These are phyloP conservation scores for Solanum dulcamara DNA, from an alignment of 257 asterid genomes.

Conservation along the genomic window DNA sequence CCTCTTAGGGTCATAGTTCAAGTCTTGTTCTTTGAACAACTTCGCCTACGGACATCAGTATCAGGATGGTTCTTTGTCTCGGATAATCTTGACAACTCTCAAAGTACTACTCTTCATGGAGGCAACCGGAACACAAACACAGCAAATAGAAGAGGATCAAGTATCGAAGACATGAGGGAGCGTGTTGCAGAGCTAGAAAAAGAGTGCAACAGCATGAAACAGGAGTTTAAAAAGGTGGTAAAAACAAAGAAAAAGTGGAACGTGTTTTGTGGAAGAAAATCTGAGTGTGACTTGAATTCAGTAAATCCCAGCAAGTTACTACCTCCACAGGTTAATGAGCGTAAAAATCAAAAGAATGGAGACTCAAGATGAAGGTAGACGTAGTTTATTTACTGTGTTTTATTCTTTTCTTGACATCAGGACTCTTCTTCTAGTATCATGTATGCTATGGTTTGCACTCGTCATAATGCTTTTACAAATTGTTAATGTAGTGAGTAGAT, in stretches of 20 bases:
- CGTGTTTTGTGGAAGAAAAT: constrained; percentile 2
- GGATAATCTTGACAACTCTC: constrained; percentile 1
- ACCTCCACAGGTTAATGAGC: neutral
- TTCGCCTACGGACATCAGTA: constrained; percentile 65
- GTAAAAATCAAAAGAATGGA: neutral
- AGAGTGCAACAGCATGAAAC: constrained; percentile 4
- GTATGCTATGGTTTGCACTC: neutral
- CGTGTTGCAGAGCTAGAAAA: neutral
- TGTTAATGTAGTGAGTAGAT: neutral
- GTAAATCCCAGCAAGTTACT: neutral
- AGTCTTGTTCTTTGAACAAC: constrained; percentile 83
- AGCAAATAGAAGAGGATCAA: constrained; percentile 5
- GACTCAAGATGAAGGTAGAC: neutral
- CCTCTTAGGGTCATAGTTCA: constrained; percentile 82
- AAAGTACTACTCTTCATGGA: constrained; percentile 7
- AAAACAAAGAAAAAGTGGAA: constrained; percentile 6
- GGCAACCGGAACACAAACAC: neutral
- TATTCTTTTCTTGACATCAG: neutral
- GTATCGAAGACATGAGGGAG: neutral
- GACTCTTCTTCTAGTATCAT: neutral
- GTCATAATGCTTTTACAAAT: neutral
- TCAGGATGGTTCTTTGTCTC: constrained; percentile 68
- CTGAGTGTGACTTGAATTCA: neutral
- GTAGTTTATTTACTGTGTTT: neutral
- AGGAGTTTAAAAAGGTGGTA: constrained; percentile 4